Evolutionary conservation across 2,329 filamentous ascomycete species (phyloP).

Genomic region (Trematosphaeria pertusa): DNA sequence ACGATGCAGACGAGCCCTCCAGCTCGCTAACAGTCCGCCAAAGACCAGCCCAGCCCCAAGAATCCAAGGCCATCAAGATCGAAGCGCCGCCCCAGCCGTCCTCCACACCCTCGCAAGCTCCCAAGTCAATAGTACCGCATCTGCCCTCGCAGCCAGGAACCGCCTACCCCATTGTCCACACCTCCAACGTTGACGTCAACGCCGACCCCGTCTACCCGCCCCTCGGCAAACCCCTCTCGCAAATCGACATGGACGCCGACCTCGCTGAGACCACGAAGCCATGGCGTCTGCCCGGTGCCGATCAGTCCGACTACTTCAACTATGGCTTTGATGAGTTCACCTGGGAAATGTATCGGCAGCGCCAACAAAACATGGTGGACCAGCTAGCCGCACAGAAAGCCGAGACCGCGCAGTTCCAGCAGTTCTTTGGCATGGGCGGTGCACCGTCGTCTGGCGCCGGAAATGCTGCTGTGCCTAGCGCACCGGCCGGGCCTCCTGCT

Average conservation of each 20-base stretch:
- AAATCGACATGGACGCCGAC: conserved; percentile 60
- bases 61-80: conserved; percentile 48
- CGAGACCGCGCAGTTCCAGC: conserved; percentile 66
- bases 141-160: conserved; percentile 35
- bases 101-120: conserved; percentile 29
- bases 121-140: conserved; percentile 26
- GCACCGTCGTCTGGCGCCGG: conserved; percentile 26
- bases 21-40: conserved; percentile 23
- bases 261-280: conserved; percentile 79
- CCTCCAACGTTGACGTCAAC: conserved; percentile 85
- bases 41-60: conserved; percentile 33
- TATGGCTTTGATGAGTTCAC: conserved; percentile 99
- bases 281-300: conserved; percentile 92
- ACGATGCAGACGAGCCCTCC: neutral
- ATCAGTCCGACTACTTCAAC: conserved; percentile 98
- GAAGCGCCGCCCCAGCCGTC: conserved; percentile 36
- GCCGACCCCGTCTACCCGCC: conserved; percentile 78
- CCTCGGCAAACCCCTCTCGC: conserved; percentile 74
- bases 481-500: conserved; percentile 38
- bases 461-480: conserved; percentile 24
- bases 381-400: conserved; percentile 84
- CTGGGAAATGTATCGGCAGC: conserved; percentile 91
- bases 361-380: conserved; percentile 79
- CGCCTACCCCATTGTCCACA: conserved; percentile 68
- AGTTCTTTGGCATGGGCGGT: conserved; percentile 56